These are phyloP conservation scores for Tripidium arundinaceum DNA, from an alignment of 202 grass and related monocot genomes.

Conservation along the genomic window DNA sequence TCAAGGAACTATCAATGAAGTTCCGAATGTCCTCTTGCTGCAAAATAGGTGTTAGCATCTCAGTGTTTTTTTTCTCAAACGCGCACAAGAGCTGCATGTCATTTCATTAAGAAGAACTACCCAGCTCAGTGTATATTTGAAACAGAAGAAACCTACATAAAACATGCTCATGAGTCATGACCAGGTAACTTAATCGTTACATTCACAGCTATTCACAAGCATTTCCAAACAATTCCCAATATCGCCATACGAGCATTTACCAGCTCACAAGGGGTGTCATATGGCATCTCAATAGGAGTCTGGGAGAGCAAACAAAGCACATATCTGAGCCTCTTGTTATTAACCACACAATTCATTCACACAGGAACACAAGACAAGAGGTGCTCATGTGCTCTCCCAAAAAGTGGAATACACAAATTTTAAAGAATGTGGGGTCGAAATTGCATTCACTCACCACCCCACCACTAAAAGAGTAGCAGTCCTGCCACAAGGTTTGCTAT, in stretches of 20 bases:
- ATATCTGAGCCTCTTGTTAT: constrained; percentile 18
- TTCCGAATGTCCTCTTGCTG: constrained; percentile 95
- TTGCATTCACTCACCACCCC: not conserved
- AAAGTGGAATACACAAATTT: not conserved
- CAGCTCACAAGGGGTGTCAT: not conserved
- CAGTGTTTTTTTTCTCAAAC: not conserved
- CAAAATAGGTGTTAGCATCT: constrained; percentile 33
- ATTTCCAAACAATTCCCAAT: not conserved
- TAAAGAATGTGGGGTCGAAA: not conserved
- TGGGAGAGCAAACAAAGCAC: constrained; percentile 11
- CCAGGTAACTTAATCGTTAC: not conserved
- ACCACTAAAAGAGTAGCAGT: not conserved
- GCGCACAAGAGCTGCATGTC: not conserved
- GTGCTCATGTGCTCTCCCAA: too few species aligned
- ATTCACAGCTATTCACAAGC: constrained; percentile 13
- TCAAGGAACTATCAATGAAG: constrained; percentile 83
- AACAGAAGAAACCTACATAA: not conserved
- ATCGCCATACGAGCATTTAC: constrained; percentile 7
- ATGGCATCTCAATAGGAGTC: not conserved
- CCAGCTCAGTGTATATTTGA: constrained; percentile 19
- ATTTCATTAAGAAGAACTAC: not conserved
- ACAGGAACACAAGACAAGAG: constrained; percentile 19
- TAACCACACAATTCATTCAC: constrained; percentile 11
- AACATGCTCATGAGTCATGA: constrained; percentile 2
- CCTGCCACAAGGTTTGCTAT: not conserved